Evolutionary conservation across 2,329 filamentous ascomycete genomes (phyloP).

Genomic region (Fusarium anthophilum): DNA sequence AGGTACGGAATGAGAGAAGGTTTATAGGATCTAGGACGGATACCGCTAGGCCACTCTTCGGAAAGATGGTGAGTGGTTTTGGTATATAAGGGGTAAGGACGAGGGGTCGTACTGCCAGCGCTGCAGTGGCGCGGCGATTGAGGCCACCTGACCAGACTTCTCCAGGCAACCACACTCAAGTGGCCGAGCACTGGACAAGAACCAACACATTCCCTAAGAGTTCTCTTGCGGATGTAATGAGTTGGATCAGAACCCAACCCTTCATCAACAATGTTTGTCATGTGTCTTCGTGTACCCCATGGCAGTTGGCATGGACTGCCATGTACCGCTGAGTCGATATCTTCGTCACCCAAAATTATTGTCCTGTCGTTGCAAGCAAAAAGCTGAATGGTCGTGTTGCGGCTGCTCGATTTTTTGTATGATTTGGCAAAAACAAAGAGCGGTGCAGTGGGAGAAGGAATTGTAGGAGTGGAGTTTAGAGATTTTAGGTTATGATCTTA

Average conservation of each 20-base stretch:
- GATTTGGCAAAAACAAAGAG: background rate
- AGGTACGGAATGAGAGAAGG: background rate
- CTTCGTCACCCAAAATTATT: background rate
- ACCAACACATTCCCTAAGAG: background rate
- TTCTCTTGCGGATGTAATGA: background rate
- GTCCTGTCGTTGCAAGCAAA: background rate
- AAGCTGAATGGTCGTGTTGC: background rate
- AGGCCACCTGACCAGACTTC: background rate
- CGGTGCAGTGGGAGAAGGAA: background rate
- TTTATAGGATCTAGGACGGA: background rate
- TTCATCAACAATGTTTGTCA: background rate
- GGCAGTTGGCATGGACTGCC: background rate
- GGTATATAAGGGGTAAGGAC: background rate
- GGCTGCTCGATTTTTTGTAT: rapidly evolving
- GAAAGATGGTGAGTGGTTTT: background rate
- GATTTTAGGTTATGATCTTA: background rate
- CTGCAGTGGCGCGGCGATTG: background rate
- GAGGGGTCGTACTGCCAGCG: background rate
- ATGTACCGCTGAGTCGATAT: background rate
- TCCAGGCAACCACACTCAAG: background rate
- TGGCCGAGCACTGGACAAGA: background rate
- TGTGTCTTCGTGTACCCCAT: background rate
- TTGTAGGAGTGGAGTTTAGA: background rate
- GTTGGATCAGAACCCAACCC: background rate
- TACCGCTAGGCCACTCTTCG: constrained; percentile 1